Base-by-base conservation (phyloP, 306 rosid genomes). In the Medicago arabica region DNA sequence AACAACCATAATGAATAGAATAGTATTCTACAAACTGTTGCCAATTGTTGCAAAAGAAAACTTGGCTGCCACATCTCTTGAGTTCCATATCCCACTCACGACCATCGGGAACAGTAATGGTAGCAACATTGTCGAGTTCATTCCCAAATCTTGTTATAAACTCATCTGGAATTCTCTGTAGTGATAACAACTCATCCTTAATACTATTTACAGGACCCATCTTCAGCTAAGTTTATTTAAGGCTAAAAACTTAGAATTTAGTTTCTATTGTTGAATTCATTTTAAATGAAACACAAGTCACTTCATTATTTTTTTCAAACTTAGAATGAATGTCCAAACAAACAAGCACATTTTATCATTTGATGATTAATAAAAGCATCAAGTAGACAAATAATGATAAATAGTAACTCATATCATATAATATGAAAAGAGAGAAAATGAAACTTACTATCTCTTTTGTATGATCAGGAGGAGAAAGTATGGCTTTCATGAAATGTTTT, bases 161-260 rank as follows among this genome's bases (percentile, higher is more conserved):
- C 23, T 66, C 79, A 16, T 77, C n/a, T 3, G 85, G 85, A 39
- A 82, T 82, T 66, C 71, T 58, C 64, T 50, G 41, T 80, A 74
- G 19, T 50, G 18, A 15, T 6, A 50, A 50, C 19, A 50, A 50
- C 8, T n/a, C 19, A n/a, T 50, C 1, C 0, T 2, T 49, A 15
- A 47, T 1, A 5, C 36, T 13, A n/a, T 49, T n/a, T n/a, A n/a
- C n/a, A 15, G 17, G 54, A 5, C 7, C 1, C 23, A 21, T 0
- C 23, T 21, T 21, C 23, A 21, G 1, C n/a, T n/a, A 21, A 21
- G 23, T 21, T 21, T 21, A 21, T 21, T 21, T 21, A 21, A n/a
- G n/a, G n/a, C n/a, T n/a, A n/a, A n/a, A n/a, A n/a, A n/a, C n/a
- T n/a, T n/a, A n/a, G n/a, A n/a, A n/a, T n/a, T n/a, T n/a, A n/a